These are phyloP conservation scores for Saccharomyces hybrid DNA, from an alignment of 1,139 yeast genomes.

Conservation along the genomic window DNA sequence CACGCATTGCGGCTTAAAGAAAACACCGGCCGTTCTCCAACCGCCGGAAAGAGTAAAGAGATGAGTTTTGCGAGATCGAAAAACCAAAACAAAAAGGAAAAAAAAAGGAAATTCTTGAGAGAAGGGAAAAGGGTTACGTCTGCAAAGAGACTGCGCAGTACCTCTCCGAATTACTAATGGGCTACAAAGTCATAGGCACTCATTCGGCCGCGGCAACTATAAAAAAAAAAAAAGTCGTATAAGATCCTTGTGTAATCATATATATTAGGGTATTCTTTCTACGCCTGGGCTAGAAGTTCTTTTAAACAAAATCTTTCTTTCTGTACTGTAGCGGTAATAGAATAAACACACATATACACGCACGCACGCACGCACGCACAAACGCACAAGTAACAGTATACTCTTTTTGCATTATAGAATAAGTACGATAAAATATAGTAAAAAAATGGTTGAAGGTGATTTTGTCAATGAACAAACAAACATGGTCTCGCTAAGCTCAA, in stretches of 20 bases:
- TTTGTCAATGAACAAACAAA: neutral
- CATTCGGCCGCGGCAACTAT: neutral
- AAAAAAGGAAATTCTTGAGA: neutral
- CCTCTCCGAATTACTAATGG: neutral
- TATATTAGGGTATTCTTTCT: neutral
- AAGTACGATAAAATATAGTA: neutral
- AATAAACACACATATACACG: neutral
- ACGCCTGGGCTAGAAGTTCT: neutral
- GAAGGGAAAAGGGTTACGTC: neutral
- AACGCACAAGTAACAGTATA: neutral
- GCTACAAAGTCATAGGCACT: neutral
- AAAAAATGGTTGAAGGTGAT: neutral
- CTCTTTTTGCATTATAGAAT: neutral
- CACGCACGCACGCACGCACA: neutral
- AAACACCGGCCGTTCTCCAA: neutral
- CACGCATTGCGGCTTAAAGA: neutral
- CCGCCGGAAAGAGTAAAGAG: neutral
- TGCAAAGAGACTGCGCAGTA: neutral
- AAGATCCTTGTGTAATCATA: neutral
- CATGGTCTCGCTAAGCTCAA: neutral
- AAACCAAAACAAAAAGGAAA: neutral
- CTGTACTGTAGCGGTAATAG: neutral
- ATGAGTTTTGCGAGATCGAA: conserved; percentile 1
- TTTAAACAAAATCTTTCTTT: neutral
- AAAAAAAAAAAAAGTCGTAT: neutral